These are phyloP conservation scores for Hura crepitans DNA, from an alignment of 441 rosid genomes.

Conservation along the genomic window DNA sequence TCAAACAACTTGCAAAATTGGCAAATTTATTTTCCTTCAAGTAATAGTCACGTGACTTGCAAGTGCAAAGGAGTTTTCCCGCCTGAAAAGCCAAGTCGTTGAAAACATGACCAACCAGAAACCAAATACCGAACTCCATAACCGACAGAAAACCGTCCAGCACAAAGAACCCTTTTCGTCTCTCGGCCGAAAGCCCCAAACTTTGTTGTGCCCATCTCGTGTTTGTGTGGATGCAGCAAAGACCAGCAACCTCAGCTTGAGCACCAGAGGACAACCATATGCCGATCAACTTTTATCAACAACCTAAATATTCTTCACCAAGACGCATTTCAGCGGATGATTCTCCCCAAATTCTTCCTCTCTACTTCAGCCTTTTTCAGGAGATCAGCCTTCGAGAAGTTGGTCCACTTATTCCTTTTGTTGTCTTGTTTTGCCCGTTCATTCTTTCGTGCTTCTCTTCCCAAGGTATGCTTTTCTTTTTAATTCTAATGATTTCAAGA, in stretches of 20 bases:
- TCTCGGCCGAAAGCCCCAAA: neutral
- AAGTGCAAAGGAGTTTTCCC: neutral
- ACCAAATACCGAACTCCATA: neutral
- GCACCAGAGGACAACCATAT: neutral
- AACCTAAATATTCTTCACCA: slow-evolving; percentile 12
- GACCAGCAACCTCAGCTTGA: slow-evolving; percentile 22
- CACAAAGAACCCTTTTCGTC: neutral
- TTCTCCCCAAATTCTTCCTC: slow-evolving; percentile 33
- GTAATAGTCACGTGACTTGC: neutral
- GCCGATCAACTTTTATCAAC: neutral
- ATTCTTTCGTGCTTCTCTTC: slow-evolving; percentile 59
- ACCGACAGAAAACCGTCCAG: neutral
- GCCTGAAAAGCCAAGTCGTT: slow-evolving; percentile 8
- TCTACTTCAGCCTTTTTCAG: slow-evolving; percentile 26
- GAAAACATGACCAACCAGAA: neutral
- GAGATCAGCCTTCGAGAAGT: slow-evolving; percentile 29
- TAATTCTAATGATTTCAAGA: neutral
- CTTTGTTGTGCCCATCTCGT: too few relatives aligned
- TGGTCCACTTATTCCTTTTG: slow-evolving; percentile 50
- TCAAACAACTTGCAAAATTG: too few relatives aligned
- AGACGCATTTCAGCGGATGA: slow-evolving; percentile 2
- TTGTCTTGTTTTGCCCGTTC: slow-evolving; percentile 46
- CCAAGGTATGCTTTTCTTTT: slow-evolving; percentile 40
- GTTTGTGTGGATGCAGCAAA: slow-evolving; percentile 21
- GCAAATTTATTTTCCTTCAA: neutral